phyloP scores from a whole-genome alignment of 768 basidiomycete genomes.

The Podaxis mareebaensis region DNA sequence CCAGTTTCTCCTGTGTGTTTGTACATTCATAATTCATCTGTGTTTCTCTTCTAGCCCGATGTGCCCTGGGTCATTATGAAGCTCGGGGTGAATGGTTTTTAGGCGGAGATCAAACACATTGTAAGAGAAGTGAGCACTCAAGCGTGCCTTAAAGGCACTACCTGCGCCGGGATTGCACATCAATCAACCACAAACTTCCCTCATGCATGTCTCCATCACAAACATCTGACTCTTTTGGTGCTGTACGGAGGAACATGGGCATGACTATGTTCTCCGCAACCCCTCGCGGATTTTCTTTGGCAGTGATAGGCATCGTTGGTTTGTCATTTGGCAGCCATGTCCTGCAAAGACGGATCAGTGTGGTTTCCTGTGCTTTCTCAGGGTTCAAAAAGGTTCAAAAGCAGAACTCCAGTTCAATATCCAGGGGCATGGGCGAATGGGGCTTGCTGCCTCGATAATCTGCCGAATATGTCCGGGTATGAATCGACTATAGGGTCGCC shows the following conservation, averaged over 20 bases:
- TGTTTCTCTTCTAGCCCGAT: neutral
- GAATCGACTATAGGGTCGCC: neutral
- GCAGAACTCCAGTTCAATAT: too few relatives aligned
- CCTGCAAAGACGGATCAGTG: constrained; percentile 13
- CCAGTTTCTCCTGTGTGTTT: neutral
- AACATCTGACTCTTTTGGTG: neutral
- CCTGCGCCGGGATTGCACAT: too few relatives aligned
- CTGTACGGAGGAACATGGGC: neutral
- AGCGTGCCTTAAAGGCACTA: too few relatives aligned
- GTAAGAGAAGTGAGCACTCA: neutral
- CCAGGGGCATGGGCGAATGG: neutral
- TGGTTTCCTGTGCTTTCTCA: neutral
- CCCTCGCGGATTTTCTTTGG: neutral
- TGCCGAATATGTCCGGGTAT: neutral
- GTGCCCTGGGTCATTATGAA: neutral
- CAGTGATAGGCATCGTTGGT: neutral
- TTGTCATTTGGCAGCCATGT: neutral
- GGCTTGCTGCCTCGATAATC: neutral
- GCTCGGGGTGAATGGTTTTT: neutral
- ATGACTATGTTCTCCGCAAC: neutral
- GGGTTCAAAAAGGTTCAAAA: neutral
- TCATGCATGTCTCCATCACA: neutral
- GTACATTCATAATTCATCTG: neutral
- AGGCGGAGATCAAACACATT: neutral
- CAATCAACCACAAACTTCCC: neutral